Evolutionary conservation across 163 green algal species (phyloP), one percentile per base, ranked within the genome.

Genomic region (Trebouxiophyceae sp.): DNA sequence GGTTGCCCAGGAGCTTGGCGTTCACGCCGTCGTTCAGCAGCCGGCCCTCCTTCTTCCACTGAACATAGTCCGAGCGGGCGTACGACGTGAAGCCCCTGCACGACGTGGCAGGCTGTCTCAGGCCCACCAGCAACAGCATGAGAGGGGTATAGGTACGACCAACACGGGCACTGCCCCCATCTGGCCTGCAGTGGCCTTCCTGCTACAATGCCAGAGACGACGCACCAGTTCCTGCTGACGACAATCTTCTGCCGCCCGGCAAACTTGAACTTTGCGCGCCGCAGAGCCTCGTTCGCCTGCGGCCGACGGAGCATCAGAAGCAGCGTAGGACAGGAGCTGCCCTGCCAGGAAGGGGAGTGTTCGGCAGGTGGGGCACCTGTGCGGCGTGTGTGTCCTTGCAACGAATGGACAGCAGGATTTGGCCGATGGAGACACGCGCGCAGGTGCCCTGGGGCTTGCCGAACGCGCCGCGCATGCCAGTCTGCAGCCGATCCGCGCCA

Each of bases 221-320:
- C 24, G 55, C 6, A 93, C 91, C 94, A 99, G 83, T 98, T 97
- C 32, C 86, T 74, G 76, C 75, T 89, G 28, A 76, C 73, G 59
- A 99, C 89, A 65, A 99, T 94, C 86, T 98, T 98, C 85, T 99
- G 94, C 58, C 93, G 88, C 16, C 93, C 94, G 33, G 94, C 81
- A 81, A 99, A 98, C 90, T 99, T 99, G 91, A 98, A 98, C 89
- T 99, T 99, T 70, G 94, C 94, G 68, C 93, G 92, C 57, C 94
- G 87, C 66, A 99, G 84, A 3, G 93, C 91, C 85, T 99, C 94
- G 54, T 85, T 66, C 2, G 92, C 92, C 82, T 91, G 76, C 44
- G 61, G 57, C n/a, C 4, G 45, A 54, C 16, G 20, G 45, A 54
- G 45, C 16, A 20, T n/a, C 16, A 54, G 45, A 54, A 20, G 20